Evolutionary conservation across 345 rosid species (phyloP), one percentile per base, ranked within the genome.

Genomic region (Physaria fendleri): DNA sequence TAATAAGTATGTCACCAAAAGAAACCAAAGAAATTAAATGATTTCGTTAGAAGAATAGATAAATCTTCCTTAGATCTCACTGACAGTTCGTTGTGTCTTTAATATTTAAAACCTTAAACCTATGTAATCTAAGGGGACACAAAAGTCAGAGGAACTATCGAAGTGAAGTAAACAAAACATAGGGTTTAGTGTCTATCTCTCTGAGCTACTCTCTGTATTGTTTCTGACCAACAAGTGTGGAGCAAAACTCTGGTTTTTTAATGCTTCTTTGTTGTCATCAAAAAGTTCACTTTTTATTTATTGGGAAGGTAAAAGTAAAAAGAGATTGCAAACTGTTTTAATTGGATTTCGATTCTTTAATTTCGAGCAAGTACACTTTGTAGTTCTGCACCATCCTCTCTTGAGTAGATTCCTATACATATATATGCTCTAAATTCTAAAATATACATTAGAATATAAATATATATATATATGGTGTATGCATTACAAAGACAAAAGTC

Each of bases 201-300:
- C n/a, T n/a, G n/a, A n/a, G n/a, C n/a, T n/a, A n/a, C n/a, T n/a
- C n/a, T n/a, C n/a, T n/a, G n/a, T n/a, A n/a, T n/a, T n/a, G n/a
- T n/a, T 59, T 30, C 68, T 61, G 49, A 69, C 68, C 64, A 62
- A 53, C 57, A 69, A 69, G 68, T 46, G 63, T 69, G 74, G 74
- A 69, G 68, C 68, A 54, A 47, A 39, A 56, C 49, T 60, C 56
- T 68, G 34, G 44, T 20, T 30, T 41, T 60, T 68, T 10, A 60
- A 68, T 68, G 62, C 46, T 68, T 50, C 25, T 33, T 41, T 44
- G 16, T 25, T 60, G 62, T 52, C 73, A 52, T n/a, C n/a, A n/a
- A n/a, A 44, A 69, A 52, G 47, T 55, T 62, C 38, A 30, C 18
- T 24, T 46, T 28, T 62, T 17, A 2, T 20, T n/a, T 54, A 18